These are phyloP conservation scores for Cercospora berteroae DNA, from an alignment of 2,329 filamentous ascomycete species.

Conservation along the genomic window DNA sequence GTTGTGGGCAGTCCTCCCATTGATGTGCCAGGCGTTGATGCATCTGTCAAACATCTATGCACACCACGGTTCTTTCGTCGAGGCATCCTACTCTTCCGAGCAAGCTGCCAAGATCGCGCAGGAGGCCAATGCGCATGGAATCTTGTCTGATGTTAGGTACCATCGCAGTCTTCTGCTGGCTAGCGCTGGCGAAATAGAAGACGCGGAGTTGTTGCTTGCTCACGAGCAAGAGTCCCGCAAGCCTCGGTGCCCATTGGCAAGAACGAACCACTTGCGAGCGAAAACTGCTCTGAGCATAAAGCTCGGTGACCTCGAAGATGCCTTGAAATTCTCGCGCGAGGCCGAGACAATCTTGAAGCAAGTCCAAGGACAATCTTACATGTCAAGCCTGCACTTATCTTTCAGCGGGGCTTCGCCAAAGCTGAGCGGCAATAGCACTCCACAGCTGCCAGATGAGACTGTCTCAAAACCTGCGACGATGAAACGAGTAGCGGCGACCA, in stretches of 20 bases:
- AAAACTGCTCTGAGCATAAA: constrained; percentile 25
- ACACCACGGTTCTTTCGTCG: constrained; percentile 80
- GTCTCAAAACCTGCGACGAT: not conserved
- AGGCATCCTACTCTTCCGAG: constrained; percentile 84
- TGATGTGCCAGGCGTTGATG: constrained; percentile 68
- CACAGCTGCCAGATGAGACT: not conserved
- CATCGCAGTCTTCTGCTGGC: constrained; percentile 29
- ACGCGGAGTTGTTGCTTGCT: constrained; percentile 34
- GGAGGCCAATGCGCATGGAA: constrained; percentile 18
- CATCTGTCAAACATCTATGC: constrained; percentile 77
- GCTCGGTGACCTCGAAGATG: constrained; percentile 26
- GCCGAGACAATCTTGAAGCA: constrained; percentile 18
- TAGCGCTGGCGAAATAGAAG: constrained; percentile 29
- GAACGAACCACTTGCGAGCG: constrained; percentile 25
- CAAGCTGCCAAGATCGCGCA: constrained; percentile 75
- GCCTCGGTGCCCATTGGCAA: constrained; percentile 12
- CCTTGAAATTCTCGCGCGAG: constrained; percentile 21
- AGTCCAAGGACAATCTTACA: constrained; percentile 11
- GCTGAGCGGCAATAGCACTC: not conserved
- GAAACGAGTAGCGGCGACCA: not conserved
- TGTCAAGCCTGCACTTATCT: not conserved
- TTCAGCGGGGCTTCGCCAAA: not conserved
- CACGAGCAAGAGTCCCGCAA: constrained; percentile 11
- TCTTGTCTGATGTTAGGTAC: constrained; percentile 21
- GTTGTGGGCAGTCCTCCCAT: constrained; percentile 77